Conservation (phyloP, 2,329 filamentous ascomycete species). For the Aspergillus neoniger region DNA sequence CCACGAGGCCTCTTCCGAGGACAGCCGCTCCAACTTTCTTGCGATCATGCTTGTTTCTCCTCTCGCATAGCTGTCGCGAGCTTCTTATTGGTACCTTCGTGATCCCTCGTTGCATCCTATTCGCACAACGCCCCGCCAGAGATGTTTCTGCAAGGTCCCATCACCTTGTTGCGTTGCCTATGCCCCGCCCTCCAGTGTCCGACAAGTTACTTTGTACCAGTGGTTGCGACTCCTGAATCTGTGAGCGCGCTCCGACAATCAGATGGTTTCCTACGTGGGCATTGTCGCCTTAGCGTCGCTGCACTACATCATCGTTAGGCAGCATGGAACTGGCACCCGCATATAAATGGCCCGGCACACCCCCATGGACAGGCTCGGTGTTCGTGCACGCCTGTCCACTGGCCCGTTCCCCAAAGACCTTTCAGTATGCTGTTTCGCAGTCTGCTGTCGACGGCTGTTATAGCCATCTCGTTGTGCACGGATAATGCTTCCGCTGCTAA, state of each 20-base stretch:
- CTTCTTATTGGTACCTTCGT: not conserved
- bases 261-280: not conserved
- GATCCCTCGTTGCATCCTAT: not conserved
- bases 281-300: not conserved
- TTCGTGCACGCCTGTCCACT: not conserved
- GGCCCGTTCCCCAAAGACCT: not conserved
- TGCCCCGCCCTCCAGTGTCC: not conserved
- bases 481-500: constrained; percentile 23
- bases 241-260: not conserved
- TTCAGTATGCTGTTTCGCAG: constrained; percentile 30
- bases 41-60: not conserved
- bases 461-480: constrained; percentile 25
- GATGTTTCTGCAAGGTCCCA: constrained; percentile 6
- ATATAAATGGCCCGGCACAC: not conserved
- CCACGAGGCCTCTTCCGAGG: not conserved
- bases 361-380: not conserved
- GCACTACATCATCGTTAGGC: not conserved
- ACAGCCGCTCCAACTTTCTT: not conserved
- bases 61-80: not conserved
- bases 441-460: constrained; percentile 26
- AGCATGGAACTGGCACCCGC: not conserved
- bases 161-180: not conserved
- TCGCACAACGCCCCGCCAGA: not conserved
- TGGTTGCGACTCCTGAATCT: not conserved
- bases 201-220: not conserved